A percentile compares a stretch with the other conserved stretches of the same genome.
Evolutionary conservation across 345 rosid species (phyloP).

Genomic region (Jatropha curcas): DNA sequence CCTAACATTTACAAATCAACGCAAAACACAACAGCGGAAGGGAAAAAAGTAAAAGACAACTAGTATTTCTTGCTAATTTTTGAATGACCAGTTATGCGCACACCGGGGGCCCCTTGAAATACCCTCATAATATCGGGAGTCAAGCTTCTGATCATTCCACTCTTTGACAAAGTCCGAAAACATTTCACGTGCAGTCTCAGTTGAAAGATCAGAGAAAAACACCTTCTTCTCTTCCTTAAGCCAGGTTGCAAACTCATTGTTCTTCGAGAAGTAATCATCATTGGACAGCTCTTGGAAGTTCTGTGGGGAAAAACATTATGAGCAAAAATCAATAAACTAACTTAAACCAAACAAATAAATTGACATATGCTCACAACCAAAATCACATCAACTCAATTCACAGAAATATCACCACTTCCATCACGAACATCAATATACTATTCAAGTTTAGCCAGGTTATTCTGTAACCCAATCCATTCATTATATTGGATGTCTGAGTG

Average conservation of each 20-base stretch:
- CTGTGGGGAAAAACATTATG: conserved; percentile 34
- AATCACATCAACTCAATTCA: background rate
- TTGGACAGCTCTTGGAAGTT: conserved; percentile 62
- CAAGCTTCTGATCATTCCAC: conserved; percentile 82
- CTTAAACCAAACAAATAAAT: background rate
- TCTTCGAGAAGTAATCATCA: conserved; percentile 89
- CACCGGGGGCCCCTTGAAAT: conserved; percentile 70
- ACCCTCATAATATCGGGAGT: conserved; percentile 75
- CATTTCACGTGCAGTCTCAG: conserved; percentile 67
- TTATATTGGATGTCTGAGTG: background rate
- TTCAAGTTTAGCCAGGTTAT: background rate
- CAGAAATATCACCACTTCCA: background rate
- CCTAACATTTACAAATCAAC: conserved; percentile 5
- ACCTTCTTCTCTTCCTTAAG: conserved; percentile 71
- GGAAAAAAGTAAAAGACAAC: background rate
- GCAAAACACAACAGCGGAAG: background rate
- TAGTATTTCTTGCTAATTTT: conserved; percentile 22
- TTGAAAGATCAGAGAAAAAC: conserved; percentile 80
- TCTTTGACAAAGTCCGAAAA: conserved; percentile 63
- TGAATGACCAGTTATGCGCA: conserved; percentile 84
- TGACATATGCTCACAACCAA: background rate
- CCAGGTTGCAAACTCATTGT: conserved; percentile 90
- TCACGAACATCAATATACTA: background rate
- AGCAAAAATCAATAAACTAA: background rate
- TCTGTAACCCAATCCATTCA: background rate